Evolutionary conservation across 116 monocot genomes (phyloP).

Genomic region (Posidonia oceanica): DNA sequence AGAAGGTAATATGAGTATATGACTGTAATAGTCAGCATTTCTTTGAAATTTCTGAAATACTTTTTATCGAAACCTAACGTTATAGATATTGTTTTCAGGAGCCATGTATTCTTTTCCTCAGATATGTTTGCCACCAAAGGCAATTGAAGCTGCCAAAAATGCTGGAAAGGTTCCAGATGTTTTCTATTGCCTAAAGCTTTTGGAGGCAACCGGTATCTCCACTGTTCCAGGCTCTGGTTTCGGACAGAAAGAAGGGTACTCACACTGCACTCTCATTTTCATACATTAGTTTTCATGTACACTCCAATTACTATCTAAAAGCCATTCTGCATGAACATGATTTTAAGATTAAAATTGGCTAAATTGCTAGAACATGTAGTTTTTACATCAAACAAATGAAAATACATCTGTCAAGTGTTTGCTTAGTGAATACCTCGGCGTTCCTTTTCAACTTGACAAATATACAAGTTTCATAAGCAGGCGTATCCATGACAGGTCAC

Average conservation of each 20-base stretch:
- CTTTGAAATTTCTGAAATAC: background rate
- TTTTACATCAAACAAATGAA: too few relatives aligned
- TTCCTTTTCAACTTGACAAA: too few relatives aligned
- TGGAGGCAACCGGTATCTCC: slow-evolving; percentile 93
- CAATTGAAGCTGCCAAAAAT: slow-evolving; percentile 80
- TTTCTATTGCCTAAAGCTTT: slow-evolving; percentile 88
- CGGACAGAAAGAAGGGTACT: slow-evolving; percentile 87
- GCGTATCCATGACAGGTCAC: too few relatives aligned
- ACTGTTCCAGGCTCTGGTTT: slow-evolving; percentile 95
- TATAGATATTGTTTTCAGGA: slow-evolving; percentile 27
- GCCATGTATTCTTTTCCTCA: slow-evolving; percentile 99
- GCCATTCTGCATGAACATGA: too few relatives aligned
- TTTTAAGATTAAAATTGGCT: too few relatives aligned
- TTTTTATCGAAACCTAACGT: too few relatives aligned
- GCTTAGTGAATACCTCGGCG: too few relatives aligned
- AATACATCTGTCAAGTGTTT: too few relatives aligned
- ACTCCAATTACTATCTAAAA: too few relatives aligned
- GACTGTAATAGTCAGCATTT: too few relatives aligned
- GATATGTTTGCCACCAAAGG: slow-evolving; percentile 71
- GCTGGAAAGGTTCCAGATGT: slow-evolving; percentile 93
- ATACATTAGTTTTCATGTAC: background rate
- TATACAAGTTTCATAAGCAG: too few relatives aligned
- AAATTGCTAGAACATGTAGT: too few relatives aligned
- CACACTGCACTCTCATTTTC: slow-evolving; percentile 20
- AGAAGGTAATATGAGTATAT: slow-evolving; percentile 39